Percentiles rank a stretch among this genome's conserved stretches.
phyloP scores from a whole-genome alignment of 108 stramenopile species.

The Nannochloropsis granulata region DNA sequence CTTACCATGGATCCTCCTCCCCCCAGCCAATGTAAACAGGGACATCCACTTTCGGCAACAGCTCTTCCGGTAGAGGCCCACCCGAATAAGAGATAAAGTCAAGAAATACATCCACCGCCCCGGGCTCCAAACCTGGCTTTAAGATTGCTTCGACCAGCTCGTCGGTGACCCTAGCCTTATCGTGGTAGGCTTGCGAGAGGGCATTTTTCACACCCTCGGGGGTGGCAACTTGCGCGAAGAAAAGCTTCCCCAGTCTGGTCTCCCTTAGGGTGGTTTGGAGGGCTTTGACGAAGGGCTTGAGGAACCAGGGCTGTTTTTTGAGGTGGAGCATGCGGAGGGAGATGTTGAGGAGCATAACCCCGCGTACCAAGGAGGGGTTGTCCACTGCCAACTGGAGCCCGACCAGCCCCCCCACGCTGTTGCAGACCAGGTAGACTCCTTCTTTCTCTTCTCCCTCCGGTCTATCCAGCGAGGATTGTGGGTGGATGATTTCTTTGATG shows the following conservation, averaged over 20 bases:
- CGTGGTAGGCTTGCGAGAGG: conserved; percentile 67
- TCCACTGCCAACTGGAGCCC: conserved; percentile 70
- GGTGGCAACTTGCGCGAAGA: conserved; percentile 65
- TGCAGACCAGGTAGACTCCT: conserved; percentile 59
- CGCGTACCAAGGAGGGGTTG: conserved; percentile 35
- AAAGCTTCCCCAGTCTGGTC: conserved; percentile 42
- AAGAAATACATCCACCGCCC: conserved; percentile 76
- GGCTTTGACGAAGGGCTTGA: conserved; percentile 54
- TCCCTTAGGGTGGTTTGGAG: conserved; percentile 55
- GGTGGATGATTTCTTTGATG: conserved; percentile 42
- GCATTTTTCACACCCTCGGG: conserved; percentile 60
- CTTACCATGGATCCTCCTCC: conserved; percentile 55
- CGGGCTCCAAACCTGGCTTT: conserved; percentile 57
- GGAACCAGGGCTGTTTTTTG: conserved; percentile 52
- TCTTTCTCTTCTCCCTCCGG: conserved; percentile 5
- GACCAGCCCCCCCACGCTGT: conserved; percentile 72
- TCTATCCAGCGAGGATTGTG: neutral
- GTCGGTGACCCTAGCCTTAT: conserved; percentile 57
- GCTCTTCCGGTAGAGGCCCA: conserved; percentile 87
- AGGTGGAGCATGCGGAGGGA: conserved; percentile 50
- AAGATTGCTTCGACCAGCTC: conserved; percentile 64
- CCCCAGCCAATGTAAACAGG: conserved; percentile 53
- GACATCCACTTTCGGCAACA: conserved; percentile 35
- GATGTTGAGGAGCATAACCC: conserved; percentile 31
- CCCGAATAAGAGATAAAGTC: conserved; percentile 78